These are phyloP conservation scores for Lolium multiflorum DNA, from an alignment of 176 grass and related monocot species.

Conservation along the genomic window DNA sequence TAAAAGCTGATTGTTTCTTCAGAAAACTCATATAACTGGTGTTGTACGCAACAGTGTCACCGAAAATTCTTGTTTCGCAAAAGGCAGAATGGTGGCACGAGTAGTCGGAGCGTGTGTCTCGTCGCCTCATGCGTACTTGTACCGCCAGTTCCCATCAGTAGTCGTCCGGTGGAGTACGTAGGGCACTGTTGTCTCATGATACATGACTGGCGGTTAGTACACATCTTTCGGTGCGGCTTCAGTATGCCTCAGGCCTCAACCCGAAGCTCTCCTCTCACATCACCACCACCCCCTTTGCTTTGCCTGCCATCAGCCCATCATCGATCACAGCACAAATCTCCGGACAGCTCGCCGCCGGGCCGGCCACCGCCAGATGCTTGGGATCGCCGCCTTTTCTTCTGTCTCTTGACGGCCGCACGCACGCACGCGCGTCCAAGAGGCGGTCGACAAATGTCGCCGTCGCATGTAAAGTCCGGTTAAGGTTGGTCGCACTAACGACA, in stretches of 20 bases:
- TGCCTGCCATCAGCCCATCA: neutral
- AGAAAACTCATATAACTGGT: too few relatives aligned
- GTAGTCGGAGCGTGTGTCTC: neutral
- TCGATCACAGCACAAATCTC: neutral
- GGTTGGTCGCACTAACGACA: neutral
- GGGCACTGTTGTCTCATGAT: conserved; percentile 34
- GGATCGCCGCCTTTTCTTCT: neutral
- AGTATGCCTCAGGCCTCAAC: neutral
- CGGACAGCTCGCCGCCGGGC: neutral
- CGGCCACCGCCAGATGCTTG: neutral
- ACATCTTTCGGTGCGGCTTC: conserved; percentile 40
- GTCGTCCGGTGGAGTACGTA: conserved; percentile 14
- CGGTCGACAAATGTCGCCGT: conserved; percentile 30
- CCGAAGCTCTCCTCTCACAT: neutral
- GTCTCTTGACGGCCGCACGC: neutral
- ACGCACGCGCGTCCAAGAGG: neutral
- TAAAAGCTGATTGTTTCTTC: too few relatives aligned
- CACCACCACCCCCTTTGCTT: neutral
- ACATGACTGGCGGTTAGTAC: neutral
- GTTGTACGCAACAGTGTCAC: neutral
- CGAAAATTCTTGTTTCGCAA: neutral
- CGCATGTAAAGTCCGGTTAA: conserved; percentile 4
- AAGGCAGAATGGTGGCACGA: neutral
- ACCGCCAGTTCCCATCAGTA: neutral
- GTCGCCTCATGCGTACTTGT: neutral